Evolutionary conservation across 139 green algal species (phyloP), one percentile per base, ranked within the genome.

Genomic region (Tetradesmus lagerheimii): DNA sequence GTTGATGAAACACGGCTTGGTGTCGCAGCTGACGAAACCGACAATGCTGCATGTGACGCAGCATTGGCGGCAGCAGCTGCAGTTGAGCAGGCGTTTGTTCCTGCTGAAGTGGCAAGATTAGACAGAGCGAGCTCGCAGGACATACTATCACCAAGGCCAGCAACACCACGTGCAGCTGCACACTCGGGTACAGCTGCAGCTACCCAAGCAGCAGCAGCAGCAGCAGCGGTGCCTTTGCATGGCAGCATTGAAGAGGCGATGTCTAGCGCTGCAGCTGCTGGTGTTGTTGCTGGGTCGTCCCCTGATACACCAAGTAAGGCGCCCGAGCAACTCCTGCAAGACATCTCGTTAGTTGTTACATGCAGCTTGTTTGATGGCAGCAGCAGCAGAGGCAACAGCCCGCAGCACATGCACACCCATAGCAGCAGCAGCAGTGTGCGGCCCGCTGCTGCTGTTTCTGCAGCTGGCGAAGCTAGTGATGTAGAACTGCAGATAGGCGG

Each of bases 291-390:
- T 25, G 38, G 39, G 16, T 47, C 31, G 31, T 34, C 64, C 35
- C 50, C 81, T 71, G 57, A 71, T 6, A 31, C 57, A n/a, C 23
- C 57, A 31, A 71, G 57, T 23, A 71, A 71, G 45, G 38, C 50
- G 1, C 34, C 81, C 23, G 81, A 76, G 50, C 34, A 74, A 1
- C 34, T 50, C 20, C 29, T 87, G 53, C 81, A 87, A 35, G 81
- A 87, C 18, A 87, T 87, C 34, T 87, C 81, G 6, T 34, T 87
- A 18, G 81, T 87, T 37, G 81, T 87, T 16, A 87, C 81, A 2
- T 37, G 50, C 81, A 87, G 81, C 53, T 50, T 87, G 34, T 87
- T 87, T 78, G 81, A 77, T 0, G 53, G 34, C 53, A 87, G 50
- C 81, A 53, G 53, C 12, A 57, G 81, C 67, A 38, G 67, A 18